Evolutionary conservation across 352 stramenopile genomes (phyloP), one percentile per base, ranked within the genome.

Genomic region (Globisporangium ultimum): DNA sequence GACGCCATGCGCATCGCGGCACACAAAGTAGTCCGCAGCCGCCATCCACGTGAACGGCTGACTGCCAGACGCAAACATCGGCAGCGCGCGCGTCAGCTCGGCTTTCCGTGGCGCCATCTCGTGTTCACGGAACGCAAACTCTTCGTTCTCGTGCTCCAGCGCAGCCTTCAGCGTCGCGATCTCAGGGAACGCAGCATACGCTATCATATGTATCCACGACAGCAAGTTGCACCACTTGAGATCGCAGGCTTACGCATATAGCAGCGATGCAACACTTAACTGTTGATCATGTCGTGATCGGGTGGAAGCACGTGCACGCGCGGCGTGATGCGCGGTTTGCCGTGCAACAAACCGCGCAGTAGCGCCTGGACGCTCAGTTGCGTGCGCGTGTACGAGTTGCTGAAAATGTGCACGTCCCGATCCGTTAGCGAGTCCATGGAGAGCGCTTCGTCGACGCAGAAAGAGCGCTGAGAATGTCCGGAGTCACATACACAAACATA

Each of bases 261-360:
- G n/a, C n/a, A n/a, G n/a, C n/a, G n/a, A n/a, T n/a, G n/a, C n/a
- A n/a, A n/a, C n/a, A n/a, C 71, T 74, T 55, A 55, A 93, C 84
- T 88, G 68, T 93, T 90, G 61, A 93, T 91, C 40, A 92, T 91
- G 64, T 93, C 82, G 21, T 64, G 60, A 55, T 89, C 68, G 1
- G 72, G 68, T n/a, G 77, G 72, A 3, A 93, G 63, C 28, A 93
- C 78, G 36, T 81, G 61, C 10, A 93, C 65, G 5, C 42, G 60
- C 41, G 74, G 78, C 9, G 50, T 56, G 22, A 87, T 32, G 7
- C 78, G 65, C 6, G 51, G 63, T 15, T 84, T 55, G 32, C 68
- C 67, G 3, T 54, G 55, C 8, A 89, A 58, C 48, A 94, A 65
- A 2, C 72, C 77, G 1, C 48, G 63, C 17, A 94, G 66, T 34